A percentile compares a stretch with the other conserved stretches of the same genome.
These are phyloP conservation scores for Wickerhamiella brachini DNA, from an alignment of 805 yeast species.

Conservation along the genomic window DNA sequence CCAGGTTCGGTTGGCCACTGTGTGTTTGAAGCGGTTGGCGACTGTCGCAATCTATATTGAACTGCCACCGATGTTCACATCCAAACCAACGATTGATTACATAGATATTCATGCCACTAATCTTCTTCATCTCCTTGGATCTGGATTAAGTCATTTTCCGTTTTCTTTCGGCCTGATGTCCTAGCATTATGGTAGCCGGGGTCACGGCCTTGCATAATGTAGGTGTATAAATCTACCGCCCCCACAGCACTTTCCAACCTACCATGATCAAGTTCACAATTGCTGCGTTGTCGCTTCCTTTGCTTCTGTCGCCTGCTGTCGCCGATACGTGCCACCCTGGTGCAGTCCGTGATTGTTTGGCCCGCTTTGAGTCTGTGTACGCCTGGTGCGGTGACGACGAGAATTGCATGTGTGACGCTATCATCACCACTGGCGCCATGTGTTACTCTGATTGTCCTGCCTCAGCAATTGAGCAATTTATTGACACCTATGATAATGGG, in stretches of 20 bases:
- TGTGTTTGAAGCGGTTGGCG: too few relatives aligned
- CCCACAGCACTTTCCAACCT: neutral
- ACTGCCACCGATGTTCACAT: too few relatives aligned
- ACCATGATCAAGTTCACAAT: neutral
- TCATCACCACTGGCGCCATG: constrained; percentile 11
- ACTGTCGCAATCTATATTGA: too few relatives aligned
- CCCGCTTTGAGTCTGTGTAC: constrained; percentile 7
- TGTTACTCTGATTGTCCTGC: constrained; percentile 17
- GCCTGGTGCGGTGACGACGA: constrained; percentile 8
- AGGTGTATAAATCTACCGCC: neutral
- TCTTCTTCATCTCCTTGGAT: too few relatives aligned
- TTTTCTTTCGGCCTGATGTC: neutral
- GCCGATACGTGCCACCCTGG: constrained; percentile 10
- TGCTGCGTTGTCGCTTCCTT: neutral
- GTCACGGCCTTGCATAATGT: neutral
- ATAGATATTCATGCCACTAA: too few relatives aligned
- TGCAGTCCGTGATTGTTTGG: constrained; percentile 9
- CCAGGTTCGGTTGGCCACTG: too few relatives aligned
- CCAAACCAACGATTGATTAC: too few relatives aligned
- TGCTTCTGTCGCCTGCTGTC: neutral
- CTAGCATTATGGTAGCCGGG: neutral
- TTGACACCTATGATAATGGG: constrained; percentile 10
- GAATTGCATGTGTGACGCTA: constrained; percentile 15
- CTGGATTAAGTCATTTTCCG: too few relatives aligned
- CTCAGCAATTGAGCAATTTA: constrained; percentile 10